Evolutionary conservation across 257 asterid species (phyloP).

Genomic region (Przewalskia tangutica): DNA sequence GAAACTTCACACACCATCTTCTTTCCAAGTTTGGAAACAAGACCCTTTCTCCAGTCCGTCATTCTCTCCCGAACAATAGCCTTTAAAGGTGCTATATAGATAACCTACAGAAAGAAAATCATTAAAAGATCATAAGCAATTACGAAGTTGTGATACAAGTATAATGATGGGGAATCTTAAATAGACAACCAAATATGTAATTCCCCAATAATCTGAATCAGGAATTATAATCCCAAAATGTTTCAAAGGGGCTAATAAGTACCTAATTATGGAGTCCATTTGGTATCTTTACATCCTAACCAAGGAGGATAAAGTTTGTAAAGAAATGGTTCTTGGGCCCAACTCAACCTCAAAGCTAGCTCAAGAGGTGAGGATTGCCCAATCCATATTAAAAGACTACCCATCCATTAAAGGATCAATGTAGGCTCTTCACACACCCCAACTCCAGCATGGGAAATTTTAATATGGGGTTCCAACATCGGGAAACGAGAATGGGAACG

Average conservation of each 20-base stretch:
- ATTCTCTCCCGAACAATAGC: slow-evolving; percentile 98
- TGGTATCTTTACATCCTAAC: background rate
- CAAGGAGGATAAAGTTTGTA: background rate
- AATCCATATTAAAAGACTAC: too few species aligned
- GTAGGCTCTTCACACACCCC: too few species aligned
- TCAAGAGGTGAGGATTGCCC: too few species aligned
- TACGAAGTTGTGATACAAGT: background rate
- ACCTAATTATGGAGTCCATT: background rate
- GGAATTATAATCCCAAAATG: background rate
- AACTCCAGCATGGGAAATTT: too few species aligned
- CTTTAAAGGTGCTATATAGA: slow-evolving; percentile 93
- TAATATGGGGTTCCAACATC: too few species aligned
- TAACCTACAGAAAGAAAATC: slow-evolving; percentile 48
- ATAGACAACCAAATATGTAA: background rate
- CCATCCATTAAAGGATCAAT: too few species aligned
- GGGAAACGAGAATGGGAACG: too few species aligned
- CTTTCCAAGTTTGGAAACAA: slow-evolving; percentile 81
- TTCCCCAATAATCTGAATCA: background rate
- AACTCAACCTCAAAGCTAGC: too few species aligned
- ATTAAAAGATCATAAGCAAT: background rate
- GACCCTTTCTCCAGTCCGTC: slow-evolving; percentile 94
- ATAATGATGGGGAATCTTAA: background rate
- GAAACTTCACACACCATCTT: slow-evolving; percentile 53
- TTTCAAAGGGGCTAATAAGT: background rate
- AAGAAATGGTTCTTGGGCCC: too few species aligned